Evolutionary conservation across 2,329 filamentous ascomycete genomes (phyloP).

Genomic region (Paraphaeosphaeria minitans): DNA sequence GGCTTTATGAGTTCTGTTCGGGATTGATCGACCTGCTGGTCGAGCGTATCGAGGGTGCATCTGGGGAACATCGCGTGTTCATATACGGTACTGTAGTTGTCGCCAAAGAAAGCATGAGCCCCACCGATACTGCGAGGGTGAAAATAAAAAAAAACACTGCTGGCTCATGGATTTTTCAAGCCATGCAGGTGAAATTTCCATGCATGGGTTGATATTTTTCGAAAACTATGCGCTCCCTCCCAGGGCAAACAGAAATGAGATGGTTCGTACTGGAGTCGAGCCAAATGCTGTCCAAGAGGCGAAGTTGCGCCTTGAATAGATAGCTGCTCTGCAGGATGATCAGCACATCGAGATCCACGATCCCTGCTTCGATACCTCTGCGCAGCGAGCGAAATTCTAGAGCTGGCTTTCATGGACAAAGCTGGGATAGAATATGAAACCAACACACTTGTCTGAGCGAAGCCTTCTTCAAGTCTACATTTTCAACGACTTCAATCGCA

Average conservation of each 20-base stretch:
- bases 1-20: neutral
- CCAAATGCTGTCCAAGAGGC: neutral
- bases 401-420: neutral
- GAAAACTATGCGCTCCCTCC: neutral
- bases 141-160: neutral
- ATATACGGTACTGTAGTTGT: neutral
- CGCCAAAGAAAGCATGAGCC: neutral
- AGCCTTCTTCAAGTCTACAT: neutral
- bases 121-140: too few relatives aligned
- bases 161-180: neutral
- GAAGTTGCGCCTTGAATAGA: too few relatives aligned
- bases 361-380: too few relatives aligned
- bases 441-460: neutral
- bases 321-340: too few relatives aligned
- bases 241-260: neutral
- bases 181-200: neutral
- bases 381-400: neutral
- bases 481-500: neutral
- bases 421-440: neutral
- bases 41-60: neutral
- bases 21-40: neutral
- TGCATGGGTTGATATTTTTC: neutral
- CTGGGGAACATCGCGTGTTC: neutral
- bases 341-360: too few relatives aligned
- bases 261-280: neutral